Evolutionary conservation across 1,284 basidiomycete genomes (phyloP), one percentile per base, ranked within the genome.

Genomic region (Trichosporon faecale): DNA sequence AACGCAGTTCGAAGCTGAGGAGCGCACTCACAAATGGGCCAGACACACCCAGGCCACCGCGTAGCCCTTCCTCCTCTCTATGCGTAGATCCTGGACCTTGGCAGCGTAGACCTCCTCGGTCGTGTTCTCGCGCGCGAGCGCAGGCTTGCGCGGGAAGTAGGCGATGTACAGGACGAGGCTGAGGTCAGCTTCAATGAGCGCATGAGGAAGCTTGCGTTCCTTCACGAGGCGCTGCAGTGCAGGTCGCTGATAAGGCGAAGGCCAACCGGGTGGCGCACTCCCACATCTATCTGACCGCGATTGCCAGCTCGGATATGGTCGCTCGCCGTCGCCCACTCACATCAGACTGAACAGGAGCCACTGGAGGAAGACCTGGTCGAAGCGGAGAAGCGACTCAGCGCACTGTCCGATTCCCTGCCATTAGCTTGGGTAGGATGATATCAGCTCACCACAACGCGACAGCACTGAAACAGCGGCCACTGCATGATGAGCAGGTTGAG

Each of bases 401-500:
- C 96, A 99, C 68, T 86, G 87, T 11, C 90, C 89, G 8, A 87
- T 77, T 66, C 86, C 88, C 57, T 61, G 57, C 1, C 1, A 25
- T 40, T 12, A 64, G 46, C 57, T 23, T 0, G 16, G 21, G 8
- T n/a, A 18, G 12, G 2, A 1, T 5, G 18, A 3, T 16, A 5
- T 25, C 4, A 29, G 49, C 65, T 37, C 27, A 65, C 64, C 3
- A 70, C 64, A 29, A 71, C 85, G 31, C 85, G 84, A 82, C 95
- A 98, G 80, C 95, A 98, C 67, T 86, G 88, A 66, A 98, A 87
- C 64, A 94, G 85, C 0, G 90, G 88, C 89, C 93, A 98, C 79
- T 98, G 94, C 73, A 98, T 88, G 3, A 93, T 90, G 33, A 97
- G 91, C 88, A 95, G 89, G 79, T 95, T 95, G 66, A 95, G 85